phyloP scores from a whole-genome alignment of 2,329 filamentous ascomycete genomes.

The Lizonia empirigonia region DNA sequence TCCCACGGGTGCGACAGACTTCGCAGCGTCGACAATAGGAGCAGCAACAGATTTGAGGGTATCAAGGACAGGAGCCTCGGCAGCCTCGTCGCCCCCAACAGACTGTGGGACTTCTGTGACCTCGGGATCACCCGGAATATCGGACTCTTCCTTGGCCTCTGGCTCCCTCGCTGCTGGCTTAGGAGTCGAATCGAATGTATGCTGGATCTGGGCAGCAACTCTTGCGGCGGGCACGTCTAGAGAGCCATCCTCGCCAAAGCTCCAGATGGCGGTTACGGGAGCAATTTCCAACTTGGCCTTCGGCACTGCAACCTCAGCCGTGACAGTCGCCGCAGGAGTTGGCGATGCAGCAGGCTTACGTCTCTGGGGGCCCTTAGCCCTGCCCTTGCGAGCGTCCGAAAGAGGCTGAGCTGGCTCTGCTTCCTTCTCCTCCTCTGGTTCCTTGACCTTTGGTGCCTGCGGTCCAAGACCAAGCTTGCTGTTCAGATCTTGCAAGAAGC shows the following conservation, averaged over 20 bases:
- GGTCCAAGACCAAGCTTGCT: slow-evolving; percentile 86
- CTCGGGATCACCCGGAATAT: background rate
- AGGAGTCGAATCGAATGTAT: slow-evolving; percentile 24
- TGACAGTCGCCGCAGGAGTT: slow-evolving; percentile 50
- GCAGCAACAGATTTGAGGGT: slow-evolving; percentile 7
- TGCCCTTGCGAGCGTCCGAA: slow-evolving; percentile 84
- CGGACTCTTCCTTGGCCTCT: background rate
- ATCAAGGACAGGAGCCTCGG: slow-evolving; percentile 1
- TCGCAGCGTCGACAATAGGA: slow-evolving; percentile 7
- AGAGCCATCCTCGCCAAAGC: slow-evolving; percentile 42
- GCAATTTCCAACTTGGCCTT: slow-evolving; percentile 34
- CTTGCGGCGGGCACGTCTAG: slow-evolving; percentile 42
- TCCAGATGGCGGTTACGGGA: slow-evolving; percentile 42
- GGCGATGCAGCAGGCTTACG: slow-evolving; percentile 69
- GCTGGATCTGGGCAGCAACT: slow-evolving; percentile 36
- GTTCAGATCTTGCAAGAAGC: slow-evolving; percentile 92
- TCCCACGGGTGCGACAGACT: slow-evolving; percentile 3
- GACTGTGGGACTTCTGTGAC: background rate
- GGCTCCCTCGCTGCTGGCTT: slow-evolving; percentile 4
- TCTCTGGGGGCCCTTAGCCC: slow-evolving; percentile 85
- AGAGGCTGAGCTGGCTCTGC: slow-evolving; percentile 77
- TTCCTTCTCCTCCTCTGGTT: slow-evolving; percentile 63
- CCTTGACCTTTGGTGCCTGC: slow-evolving; percentile 77
- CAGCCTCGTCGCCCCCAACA: background rate
- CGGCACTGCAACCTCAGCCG: slow-evolving; percentile 45